Percentiles rank a stretch among this genome's conserved stretches.
phyloP scores from a whole-genome alignment of 768 basidiomycete species.

The Rhodotorula diobovata region DNA sequence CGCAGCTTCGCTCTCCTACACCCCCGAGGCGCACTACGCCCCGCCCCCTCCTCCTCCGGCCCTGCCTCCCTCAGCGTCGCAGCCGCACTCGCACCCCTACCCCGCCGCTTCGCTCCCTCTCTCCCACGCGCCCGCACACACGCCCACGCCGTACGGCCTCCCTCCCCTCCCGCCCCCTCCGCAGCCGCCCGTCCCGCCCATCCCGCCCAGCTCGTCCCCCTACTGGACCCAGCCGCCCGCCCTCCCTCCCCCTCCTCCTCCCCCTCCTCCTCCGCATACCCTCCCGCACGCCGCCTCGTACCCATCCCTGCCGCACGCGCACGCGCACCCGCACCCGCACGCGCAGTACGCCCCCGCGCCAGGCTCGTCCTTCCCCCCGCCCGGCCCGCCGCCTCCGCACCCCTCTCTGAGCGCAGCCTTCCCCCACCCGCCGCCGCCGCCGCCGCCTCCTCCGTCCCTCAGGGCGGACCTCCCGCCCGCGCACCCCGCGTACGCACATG shows the following conservation, averaged over 20 bases:
- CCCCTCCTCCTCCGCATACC: neutral
- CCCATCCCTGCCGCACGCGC: neutral
- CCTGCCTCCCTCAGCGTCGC: neutral
- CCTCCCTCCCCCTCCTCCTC: neutral
- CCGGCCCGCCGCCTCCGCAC: neutral
- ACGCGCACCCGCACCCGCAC: neutral
- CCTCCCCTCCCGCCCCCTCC: slow-evolving; percentile 1
- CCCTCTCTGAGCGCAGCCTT: no score
- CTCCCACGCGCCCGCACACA: no score
- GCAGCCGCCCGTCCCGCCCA: slow-evolving; percentile 19
- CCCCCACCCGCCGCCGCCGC: no score
- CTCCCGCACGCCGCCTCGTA: neutral
- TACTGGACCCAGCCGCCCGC: slow-evolving; percentile 16
- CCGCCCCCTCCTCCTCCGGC: neutral
- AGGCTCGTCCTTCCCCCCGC: neutral
- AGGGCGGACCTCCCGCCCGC: no score
- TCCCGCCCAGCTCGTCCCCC: slow-evolving; percentile 16
- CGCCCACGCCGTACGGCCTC: neutral
- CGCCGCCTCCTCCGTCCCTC: no score
- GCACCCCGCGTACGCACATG: no score
- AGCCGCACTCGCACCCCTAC: neutral
- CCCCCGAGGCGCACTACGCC: neutral
- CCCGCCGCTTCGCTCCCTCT: neutral
- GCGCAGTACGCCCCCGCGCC: neutral
- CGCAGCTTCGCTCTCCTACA: neutral